These are phyloP conservation scores for Erodium maritimum DNA, from an alignment of 345 rosid species.

Conservation along the genomic window DNA sequence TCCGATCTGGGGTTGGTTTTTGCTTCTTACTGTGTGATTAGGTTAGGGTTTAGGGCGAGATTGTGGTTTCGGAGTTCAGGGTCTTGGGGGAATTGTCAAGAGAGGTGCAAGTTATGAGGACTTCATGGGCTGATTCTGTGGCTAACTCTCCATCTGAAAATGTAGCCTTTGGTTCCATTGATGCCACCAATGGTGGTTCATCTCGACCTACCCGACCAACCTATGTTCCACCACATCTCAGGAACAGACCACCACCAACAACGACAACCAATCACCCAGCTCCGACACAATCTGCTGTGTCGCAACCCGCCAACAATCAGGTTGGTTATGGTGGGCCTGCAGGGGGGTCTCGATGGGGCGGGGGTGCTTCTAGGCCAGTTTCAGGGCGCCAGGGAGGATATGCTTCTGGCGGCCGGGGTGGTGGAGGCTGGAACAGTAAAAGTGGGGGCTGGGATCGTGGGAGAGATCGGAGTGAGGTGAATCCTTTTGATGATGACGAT, in stretches of 20 bases:
- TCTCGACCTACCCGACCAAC: constrained; percentile 17
- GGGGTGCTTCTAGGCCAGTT: constrained; percentile 23
- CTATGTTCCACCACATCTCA: constrained; percentile 47
- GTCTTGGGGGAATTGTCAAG: not conserved
- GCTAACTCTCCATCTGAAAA: constrained; percentile 32
- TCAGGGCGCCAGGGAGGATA: constrained; percentile 8
- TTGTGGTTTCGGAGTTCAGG: not conserved
- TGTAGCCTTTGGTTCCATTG: constrained; percentile 10
- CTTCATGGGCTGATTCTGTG: constrained; percentile 51
- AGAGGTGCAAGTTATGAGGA: constrained; percentile 12
- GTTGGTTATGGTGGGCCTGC: constrained; percentile 12
- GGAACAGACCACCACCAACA: constrained; percentile 22
- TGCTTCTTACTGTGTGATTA: not conserved
- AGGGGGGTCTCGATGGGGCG: constrained; percentile 18
- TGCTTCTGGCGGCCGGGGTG: constrained; percentile 11
- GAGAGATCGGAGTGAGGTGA: constrained; percentile 36
- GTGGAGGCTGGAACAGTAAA: constrained; percentile 25
- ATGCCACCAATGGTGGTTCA: constrained; percentile 7
- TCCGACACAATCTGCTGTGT: constrained; percentile 6
- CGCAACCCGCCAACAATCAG: constrained; percentile 11
- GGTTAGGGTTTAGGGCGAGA: not conserved
- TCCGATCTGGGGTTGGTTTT: not conserved
- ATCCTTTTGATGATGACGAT: constrained; percentile 33
- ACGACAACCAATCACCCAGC: constrained; percentile 14
- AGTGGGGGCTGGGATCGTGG: constrained; percentile 38